A percentile compares a stretch with the other conserved stretches of the same genome.
These are phyloP conservation scores for Penicillium corylophilum DNA, from an alignment of 2,329 filamentous ascomycete species.

Conservation along the genomic window DNA sequence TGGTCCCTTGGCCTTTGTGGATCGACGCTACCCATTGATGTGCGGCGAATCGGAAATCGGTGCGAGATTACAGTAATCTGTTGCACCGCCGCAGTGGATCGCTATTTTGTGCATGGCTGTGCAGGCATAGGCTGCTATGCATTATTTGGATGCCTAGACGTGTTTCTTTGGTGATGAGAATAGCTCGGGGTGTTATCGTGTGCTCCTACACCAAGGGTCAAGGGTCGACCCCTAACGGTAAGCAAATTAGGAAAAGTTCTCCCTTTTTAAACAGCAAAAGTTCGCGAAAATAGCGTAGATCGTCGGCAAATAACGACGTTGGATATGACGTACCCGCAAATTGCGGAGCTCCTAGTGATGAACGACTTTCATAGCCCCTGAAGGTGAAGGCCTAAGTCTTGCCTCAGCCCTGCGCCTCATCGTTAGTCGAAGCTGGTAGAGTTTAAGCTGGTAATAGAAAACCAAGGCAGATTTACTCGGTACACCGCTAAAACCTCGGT, in stretches of 20 bases:
- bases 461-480: background rate
- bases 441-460: background rate
- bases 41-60: background rate
- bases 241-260: no score
- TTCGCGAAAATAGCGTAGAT: background rate
- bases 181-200: background rate
- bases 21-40: background rate
- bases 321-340: background rate
- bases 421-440: no score
- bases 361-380: background rate
- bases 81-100: background rate
- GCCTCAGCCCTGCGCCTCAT: background rate
- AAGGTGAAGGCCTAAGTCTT: background rate
- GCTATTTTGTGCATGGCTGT: background rate
- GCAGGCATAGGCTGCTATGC: background rate
- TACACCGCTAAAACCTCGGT: background rate
- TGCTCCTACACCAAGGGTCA: background rate
- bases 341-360: background rate
- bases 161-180: background rate
- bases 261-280: no score
- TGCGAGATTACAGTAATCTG: background rate
- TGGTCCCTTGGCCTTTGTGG: background rate
- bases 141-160: background rate
- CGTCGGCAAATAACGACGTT: background rate
- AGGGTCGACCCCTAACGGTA: no score